These are phyloP conservation scores for Venturia pyrina DNA, from an alignment of 2,329 filamentous ascomycete species.

Conservation along the genomic window DNA sequence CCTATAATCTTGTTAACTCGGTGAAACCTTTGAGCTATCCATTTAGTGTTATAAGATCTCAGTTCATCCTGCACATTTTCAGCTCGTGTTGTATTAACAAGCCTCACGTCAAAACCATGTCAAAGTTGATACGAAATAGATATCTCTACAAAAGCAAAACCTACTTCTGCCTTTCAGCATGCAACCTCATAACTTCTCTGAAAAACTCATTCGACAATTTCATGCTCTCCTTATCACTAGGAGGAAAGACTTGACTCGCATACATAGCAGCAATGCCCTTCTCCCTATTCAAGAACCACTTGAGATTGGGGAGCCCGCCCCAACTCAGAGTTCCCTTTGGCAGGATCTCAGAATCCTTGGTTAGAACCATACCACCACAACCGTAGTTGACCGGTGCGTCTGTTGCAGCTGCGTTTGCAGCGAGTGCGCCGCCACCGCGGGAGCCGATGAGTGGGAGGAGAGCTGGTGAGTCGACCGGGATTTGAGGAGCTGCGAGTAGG, in stretches of 20 bases:
- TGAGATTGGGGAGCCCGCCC: conserved; percentile 14
- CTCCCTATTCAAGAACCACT: conserved; percentile 13
- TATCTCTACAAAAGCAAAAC: neutral
- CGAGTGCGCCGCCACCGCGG: conserved; percentile 2
- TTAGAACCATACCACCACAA: conserved; percentile 11
- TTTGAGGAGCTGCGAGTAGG: conserved; percentile 11
- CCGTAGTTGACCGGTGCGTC: conserved; percentile 12
- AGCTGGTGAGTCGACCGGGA: neutral
- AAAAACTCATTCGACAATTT: conserved; percentile 11
- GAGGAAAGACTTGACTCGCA: conserved; percentile 12
- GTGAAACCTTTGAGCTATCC: too few relatives aligned
- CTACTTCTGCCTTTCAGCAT: conserved; percentile 7
- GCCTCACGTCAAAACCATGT: too few relatives aligned
- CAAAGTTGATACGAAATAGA: neutral
- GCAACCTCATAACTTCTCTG: conserved; percentile 11
- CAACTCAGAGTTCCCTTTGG: conserved; percentile 8
- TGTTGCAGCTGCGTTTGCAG: conserved; percentile 9
- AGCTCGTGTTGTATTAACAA: too few relatives aligned
- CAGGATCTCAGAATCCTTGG: conserved; percentile 8
- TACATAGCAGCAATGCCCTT: conserved; percentile 14
- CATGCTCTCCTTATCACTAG: conserved; percentile 11
- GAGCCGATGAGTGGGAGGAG: neutral
- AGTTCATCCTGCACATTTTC: too few relatives aligned
- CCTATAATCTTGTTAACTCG: too few relatives aligned
- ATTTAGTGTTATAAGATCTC: too few relatives aligned